A percentile compares a stretch with the other conserved stretches of the same genome.
These are phyloP conservation scores for Sisymbrium irio DNA, from an alignment of 345 rosid genomes.

Conservation along the genomic window DNA sequence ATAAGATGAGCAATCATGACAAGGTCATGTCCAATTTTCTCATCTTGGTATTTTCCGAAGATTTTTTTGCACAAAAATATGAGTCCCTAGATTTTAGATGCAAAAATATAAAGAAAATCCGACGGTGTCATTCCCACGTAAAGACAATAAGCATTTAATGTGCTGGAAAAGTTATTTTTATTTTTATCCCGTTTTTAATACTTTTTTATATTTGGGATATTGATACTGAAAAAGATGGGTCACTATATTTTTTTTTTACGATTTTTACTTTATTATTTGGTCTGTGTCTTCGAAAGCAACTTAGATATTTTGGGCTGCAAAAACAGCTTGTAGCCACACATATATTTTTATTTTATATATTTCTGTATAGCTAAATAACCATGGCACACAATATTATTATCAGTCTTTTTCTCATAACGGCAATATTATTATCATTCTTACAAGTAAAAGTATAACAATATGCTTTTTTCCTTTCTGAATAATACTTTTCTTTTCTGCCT, in stretches of 20 bases:
- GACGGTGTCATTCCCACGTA: slow-evolving; percentile 29
- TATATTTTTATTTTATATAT: background rate
- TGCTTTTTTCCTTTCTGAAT: slow-evolving; percentile 20
- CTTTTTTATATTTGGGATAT: slow-evolving; percentile 12
- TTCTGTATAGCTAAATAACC: background rate
- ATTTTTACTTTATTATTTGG: slow-evolving; percentile 26
- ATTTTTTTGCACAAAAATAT: background rate
- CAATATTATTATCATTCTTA: background rate
- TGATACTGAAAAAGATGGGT: slow-evolving; percentile 21
- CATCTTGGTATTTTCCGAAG: background rate
- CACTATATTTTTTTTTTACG: slow-evolving; percentile 6
- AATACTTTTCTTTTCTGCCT: slow-evolving; percentile 23
- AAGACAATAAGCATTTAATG: slow-evolving; percentile 23
- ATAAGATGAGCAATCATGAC: background rate
- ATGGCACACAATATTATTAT: background rate
- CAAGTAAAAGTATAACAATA: slow-evolving; percentile 18
- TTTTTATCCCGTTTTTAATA: slow-evolving; percentile 3
- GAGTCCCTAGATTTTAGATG: background rate
- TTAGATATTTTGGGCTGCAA: slow-evolving; percentile 45
- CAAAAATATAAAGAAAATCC: background rate
- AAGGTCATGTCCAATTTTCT: background rate
- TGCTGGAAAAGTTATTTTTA: slow-evolving; percentile 22
- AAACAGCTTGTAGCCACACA: slow-evolving; percentile 24
- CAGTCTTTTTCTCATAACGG: background rate
- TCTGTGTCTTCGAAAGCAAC: slow-evolving; percentile 33